A percentile compares a stretch with the other conserved stretches of the same genome.
These are phyloP conservation scores for Jatropha curcas DNA, from an alignment of 345 rosid genomes.

Conservation along the genomic window DNA sequence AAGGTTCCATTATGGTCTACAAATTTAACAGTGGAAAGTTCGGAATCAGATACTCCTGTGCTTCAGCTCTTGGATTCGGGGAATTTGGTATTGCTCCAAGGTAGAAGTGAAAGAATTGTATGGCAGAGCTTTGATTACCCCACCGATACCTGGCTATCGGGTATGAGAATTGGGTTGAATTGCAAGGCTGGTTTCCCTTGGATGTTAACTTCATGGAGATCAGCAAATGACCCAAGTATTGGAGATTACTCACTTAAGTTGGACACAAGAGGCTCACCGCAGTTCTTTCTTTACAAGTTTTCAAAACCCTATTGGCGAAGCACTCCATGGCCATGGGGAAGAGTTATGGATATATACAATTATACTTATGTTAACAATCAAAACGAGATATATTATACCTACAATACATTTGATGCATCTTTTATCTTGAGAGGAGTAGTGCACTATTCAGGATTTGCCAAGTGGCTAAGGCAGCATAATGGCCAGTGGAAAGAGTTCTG, in stretches of 20 bases:
- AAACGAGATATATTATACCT: background rate
- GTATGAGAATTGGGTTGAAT: conserved; percentile 2
- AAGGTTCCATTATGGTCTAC: conserved; percentile 9
- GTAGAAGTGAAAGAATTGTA: background rate
- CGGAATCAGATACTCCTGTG: background rate
- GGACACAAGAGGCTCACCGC: conserved; percentile 1
- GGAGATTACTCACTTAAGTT: conserved; percentile 1
- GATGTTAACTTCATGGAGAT: conserved; percentile 24
- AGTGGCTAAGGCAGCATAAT: background rate
- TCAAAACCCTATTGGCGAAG: background rate
- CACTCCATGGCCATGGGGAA: conserved; percentile 5
- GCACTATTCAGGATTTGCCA: background rate
- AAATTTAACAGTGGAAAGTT: background rate
- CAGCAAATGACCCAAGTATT: conserved; percentile 16
- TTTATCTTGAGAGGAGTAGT: background rate
- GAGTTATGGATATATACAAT: background rate
- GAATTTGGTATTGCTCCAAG: conserved; percentile 10
- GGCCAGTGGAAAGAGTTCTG: conserved; percentile 47
- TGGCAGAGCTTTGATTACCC: conserved; percentile 30
- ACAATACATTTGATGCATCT: background rate
- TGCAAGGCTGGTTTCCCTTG: background rate
- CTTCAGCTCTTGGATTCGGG: conserved; percentile 13
- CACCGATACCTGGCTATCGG: background rate
- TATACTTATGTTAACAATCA: conserved; percentile 1
- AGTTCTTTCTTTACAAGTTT: conserved; percentile 13